Base-by-base conservation (phyloP, 306 rosid species). In the Luffa acutangula region DNA sequence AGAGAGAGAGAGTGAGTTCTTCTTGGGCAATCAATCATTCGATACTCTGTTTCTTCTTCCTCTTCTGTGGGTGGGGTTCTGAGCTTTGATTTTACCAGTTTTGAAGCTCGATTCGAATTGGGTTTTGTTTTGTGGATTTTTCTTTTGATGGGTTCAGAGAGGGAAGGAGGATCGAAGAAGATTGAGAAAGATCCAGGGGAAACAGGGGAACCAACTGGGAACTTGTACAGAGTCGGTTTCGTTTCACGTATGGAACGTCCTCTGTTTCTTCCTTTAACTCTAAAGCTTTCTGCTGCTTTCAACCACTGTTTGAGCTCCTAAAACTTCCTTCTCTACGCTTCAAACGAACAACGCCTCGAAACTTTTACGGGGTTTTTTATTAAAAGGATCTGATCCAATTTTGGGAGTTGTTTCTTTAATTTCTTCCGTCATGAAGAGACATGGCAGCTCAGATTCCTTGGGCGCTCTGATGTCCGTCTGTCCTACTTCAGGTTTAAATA, bases 401-500 rank as follows among this genome's bases (percentile, higher is more conserved):
- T 49, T 45, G 72, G 77, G 80, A 60, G 15, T 48, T 72, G 53
- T 69, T 69, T 39, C 31, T 39, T 66, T 1, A 53, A 9, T 42
- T 45, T 77, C 42, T 49, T 75, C 67, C 66, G 66, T 66, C 53
- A 91, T 91, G 92, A 87, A 87, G 90, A 85, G 88, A 79, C 64
- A 84, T 80, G 71, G 84, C 31, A 83, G 83, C 81, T 83, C 91
- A 71, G 83, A 87, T 51, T 77, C 91, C 52, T 59, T 80, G 84
- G 78, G 87, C 74, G 82, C 85, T 77, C 53, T 86, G 63, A 77
- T 87, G 82, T 77, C 97, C 80, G 83, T 62, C 53, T 87, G 85
- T 82, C 89, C 84, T 77, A 81, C 84, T 49, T 80, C 89, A 88
- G 97, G 94, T 91, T 85, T 70, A 70, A 56, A 15, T 77, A 52